Evolutionary conservation across 1,284 basidiomycete genomes (phyloP).

Genomic region (Pholiota adiposa): DNA sequence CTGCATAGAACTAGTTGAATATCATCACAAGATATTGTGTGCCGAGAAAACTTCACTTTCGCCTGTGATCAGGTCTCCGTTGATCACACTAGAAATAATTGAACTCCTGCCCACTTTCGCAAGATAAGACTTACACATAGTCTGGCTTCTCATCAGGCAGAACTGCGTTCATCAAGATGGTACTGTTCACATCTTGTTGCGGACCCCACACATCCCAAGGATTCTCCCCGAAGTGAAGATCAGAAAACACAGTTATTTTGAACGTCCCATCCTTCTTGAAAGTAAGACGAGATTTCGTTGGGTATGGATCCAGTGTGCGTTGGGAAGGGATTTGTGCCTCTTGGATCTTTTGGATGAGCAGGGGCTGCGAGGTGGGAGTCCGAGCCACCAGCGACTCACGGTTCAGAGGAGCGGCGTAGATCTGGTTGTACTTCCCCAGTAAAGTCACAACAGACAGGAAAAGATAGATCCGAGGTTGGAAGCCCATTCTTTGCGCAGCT

Average conservation of each 20-base stretch:
- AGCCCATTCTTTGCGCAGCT: not conserved
- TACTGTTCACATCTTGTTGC: slow-evolving; percentile 62
- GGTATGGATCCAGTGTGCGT: slow-evolving; percentile 46
- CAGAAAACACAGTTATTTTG: slow-evolving; percentile 71
- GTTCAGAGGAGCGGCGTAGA: not conserved
- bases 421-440: not conserved
- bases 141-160: slow-evolving; percentile 59
- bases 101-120: slow-evolving; percentile 43
- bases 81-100: slow-evolving; percentile 49
- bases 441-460: not conserved
- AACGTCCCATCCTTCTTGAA: slow-evolving; percentile 60
- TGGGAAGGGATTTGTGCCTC: not conserved
- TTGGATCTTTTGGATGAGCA: not conserved
- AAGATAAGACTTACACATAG: slow-evolving; percentile 55
- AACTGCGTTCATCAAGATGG: slow-evolving; percentile 55
- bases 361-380: not conserved
- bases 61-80: slow-evolving; percentile 71
- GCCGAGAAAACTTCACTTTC: slow-evolving; percentile 54
- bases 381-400: not conserved
- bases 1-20: slow-evolving; percentile 33
- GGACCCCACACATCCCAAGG: slow-evolving; percentile 71
- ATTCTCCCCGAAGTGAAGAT: slow-evolving; percentile 72
- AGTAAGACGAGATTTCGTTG: slow-evolving; percentile 48
- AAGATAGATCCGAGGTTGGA: not conserved
- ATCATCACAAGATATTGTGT: not conserved